Conservation (phyloP, 1,284 basidiomycete species). For the Coniferiporia sulphurascens region DNA sequence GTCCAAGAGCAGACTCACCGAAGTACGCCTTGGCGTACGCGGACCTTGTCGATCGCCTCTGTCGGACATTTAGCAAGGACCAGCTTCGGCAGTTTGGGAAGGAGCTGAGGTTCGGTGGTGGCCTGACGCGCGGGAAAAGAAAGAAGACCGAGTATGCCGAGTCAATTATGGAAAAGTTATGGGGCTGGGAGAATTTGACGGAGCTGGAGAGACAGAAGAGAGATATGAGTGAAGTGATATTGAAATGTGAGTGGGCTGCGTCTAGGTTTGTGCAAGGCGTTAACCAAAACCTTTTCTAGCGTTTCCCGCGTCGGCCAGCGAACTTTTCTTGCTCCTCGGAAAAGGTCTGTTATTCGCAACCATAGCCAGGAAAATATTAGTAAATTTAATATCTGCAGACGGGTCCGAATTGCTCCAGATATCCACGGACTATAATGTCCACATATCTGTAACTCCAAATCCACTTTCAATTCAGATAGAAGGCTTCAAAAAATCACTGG, state of each 20-base stretch:
- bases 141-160: conserved; percentile 48
- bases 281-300: conserved; percentile 33
- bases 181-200: conserved; percentile 61
- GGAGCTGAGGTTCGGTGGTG: conserved; percentile 38
- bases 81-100: conserved; percentile 55
- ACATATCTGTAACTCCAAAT: conserved; percentile 49
- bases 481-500: conserved; percentile 47
- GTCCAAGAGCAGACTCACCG: conserved; percentile 35
- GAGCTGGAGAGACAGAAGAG: conserved; percentile 44
- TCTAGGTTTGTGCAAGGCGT: background rate
- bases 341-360: conserved; percentile 44
- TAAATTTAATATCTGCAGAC: conserved; percentile 37
- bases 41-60: conserved; percentile 43
- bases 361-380: background rate
- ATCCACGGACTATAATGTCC: conserved; percentile 54
- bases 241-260: conserved; percentile 38
- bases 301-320: conserved; percentile 48
- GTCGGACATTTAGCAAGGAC: conserved; percentile 56
- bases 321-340: conserved; percentile 69
- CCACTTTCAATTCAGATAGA: conserved; percentile 56
- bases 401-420: conserved; percentile 56
- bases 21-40: conserved; percentile 52
- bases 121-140: conserved; percentile 28
- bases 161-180: conserved; percentile 56
- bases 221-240: conserved; percentile 49